Evolutionary conservation across 139 green algal genomes (phyloP), one percentile per base, ranked within the genome.

Genomic region (Tetratostichococcus sp.): DNA sequence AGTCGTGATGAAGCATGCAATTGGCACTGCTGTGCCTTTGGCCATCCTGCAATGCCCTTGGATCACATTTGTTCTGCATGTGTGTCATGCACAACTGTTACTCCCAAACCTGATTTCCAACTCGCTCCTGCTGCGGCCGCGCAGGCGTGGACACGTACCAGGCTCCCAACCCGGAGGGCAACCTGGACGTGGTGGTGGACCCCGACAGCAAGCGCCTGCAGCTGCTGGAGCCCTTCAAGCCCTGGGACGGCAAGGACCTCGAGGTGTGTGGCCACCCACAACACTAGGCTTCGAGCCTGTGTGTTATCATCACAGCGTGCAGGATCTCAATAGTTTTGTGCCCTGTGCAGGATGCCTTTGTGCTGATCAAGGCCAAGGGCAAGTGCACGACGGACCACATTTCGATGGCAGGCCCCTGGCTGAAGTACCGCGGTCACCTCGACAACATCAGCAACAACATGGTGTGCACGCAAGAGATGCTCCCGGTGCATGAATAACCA

Each of bases 311-410:
- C n/a, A n/a, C n/a, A n/a, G n/a, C n/a, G n/a, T n/a, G n/a, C n/a
- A n/a, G n/a, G n/a, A n/a, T n/a, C n/a, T n/a, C n/a, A n/a, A n/a
- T n/a, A n/a, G n/a, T n/a, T n/a, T n/a, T n/a, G n/a, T 26, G 14
- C 57, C 34, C 43, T n/a, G 0, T 74, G 30, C 30, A 77, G 32
- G 76, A 81, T 26, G 71, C 71, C 31, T 32, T 70, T 32, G 71
- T 81, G 23, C 76, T 81, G 65, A 88, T 94, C 81, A 88, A 86
- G 35, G 85, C 79, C 71, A 96, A 97, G 88, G 94, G 94, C 89
- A 98, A 98, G 89, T 98, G 94, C 90, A 98, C 94, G 1, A 98
- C 94, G 17, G 94, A 98, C 91, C 94, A 98, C 89, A 98, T 98
- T 87, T 93, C 84, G 43, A 98, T 98, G 94, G 94, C 94, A 30